Conservation (phyloP, 805 yeast species). For the Nakazawaea wickerhamii region DNA sequence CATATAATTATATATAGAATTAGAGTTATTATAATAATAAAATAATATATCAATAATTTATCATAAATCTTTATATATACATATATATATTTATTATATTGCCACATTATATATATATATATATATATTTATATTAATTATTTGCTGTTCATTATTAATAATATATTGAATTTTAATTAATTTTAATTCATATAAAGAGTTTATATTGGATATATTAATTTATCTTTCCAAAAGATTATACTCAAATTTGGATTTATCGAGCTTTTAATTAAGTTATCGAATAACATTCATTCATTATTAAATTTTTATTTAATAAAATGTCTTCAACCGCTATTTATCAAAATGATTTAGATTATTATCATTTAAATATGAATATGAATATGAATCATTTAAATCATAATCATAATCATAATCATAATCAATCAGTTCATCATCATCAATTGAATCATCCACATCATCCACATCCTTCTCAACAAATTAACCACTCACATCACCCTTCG, state of each 20-base stretch:
- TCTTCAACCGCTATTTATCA: slow-evolving; percentile 1
- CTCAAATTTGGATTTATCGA: slow-evolving; percentile 21
- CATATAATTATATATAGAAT: too few relatives aligned
- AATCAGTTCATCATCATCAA: neutral
- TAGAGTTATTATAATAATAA: neutral
- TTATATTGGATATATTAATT: slow-evolving; percentile 20
- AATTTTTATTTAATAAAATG: slow-evolving; percentile 15
- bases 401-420: slow-evolving; percentile 6
- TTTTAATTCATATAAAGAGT: neutral
- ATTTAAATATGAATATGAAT: too few relatives aligned
- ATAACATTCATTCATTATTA: slow-evolving; percentile 5
- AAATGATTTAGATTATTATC: neutral
- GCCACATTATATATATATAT: neutral
- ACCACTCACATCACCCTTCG: slow-evolving; percentile 8
- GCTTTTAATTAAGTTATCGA: slow-evolving; percentile 40
- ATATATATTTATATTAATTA: too few relatives aligned
- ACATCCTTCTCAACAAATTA: neutral
- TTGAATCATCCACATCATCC: neutral
- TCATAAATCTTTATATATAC: too few relatives aligned
- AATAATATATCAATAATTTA: too few relatives aligned
- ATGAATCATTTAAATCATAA: neutral
- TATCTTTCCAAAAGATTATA: slow-evolving; percentile 16
- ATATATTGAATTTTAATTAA: too few relatives aligned
- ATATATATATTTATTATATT: neutral
- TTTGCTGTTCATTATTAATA: too few relatives aligned